Evolutionary conservation across 2,329 filamentous ascomycete genomes (phyloP).

Genomic region (Paradendryphiella salina): DNA sequence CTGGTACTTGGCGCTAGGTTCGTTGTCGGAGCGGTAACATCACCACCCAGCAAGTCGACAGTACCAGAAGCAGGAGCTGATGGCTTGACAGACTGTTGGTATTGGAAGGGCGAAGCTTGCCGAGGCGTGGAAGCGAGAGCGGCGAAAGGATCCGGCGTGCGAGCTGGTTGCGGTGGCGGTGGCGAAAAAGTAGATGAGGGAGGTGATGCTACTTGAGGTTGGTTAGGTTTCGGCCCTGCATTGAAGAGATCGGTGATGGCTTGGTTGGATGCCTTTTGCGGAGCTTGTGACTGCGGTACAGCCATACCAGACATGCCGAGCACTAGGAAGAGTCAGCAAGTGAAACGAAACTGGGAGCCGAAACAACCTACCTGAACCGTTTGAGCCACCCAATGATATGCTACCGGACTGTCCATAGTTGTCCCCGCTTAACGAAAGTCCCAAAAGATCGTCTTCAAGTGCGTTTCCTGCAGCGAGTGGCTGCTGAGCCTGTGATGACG

Average conservation of each 20-base stretch:
- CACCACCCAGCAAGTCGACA: slow-evolving; percentile 46
- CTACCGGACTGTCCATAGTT: slow-evolving; percentile 74
- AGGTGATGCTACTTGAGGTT: slow-evolving; percentile 52
- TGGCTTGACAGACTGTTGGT: slow-evolving; percentile 50
- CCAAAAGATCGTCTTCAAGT: slow-evolving; percentile 87
- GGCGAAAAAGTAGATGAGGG: slow-evolving; percentile 48
- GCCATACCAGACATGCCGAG: slow-evolving; percentile 41
- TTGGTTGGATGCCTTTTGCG: slow-evolving; percentile 52
- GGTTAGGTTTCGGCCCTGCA: slow-evolving; percentile 49
- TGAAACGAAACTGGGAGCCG: not conserved
- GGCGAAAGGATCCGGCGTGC: slow-evolving; percentile 62
- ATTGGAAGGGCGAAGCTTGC: slow-evolving; percentile 55
- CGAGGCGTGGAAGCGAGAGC: slow-evolving; percentile 59
- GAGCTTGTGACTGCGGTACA: slow-evolving; percentile 37
- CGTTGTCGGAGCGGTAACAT: slow-evolving; percentile 28
- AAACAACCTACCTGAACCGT: slow-evolving; percentile 42
- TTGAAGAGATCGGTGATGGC: slow-evolving; percentile 62
- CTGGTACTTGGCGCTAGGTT: slow-evolving; percentile 35
- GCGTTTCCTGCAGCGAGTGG: slow-evolving; percentile 61
- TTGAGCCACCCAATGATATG: slow-evolving; percentile 73
- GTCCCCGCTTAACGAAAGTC: slow-evolving; percentile 73
- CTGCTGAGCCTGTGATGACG: slow-evolving; percentile 47
- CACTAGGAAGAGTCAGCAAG: slow-evolving; percentile 27
- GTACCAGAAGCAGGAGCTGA: slow-evolving; percentile 37
- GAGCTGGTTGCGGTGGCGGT: slow-evolving; percentile 39